phyloP scores from a whole-genome alignment of 352 stramenopile genomes.

The Pythium apleroticum region DNA sequence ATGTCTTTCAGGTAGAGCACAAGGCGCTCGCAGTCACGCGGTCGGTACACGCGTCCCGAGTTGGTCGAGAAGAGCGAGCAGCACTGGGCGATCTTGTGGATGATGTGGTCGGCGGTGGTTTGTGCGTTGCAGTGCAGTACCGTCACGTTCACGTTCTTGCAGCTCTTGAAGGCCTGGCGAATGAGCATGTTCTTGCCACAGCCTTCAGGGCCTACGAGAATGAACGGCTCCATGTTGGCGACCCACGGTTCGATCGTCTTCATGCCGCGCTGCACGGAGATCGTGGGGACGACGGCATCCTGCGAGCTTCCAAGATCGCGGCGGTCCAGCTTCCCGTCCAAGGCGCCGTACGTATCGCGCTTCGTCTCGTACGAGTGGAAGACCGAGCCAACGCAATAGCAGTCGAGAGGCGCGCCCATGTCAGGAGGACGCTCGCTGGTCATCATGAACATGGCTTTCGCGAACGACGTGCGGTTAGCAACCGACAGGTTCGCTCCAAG shows the following conservation, averaged over 20 bases:
- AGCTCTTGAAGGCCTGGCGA: constrained; percentile 83
- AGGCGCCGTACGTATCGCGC: constrained; percentile 68
- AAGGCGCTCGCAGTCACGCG: constrained; percentile 89
- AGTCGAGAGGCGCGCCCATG: constrained; percentile 85
- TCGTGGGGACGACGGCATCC: constrained; percentile 69
- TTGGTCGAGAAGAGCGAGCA: constrained; percentile 93
- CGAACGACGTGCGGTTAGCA: constrained; percentile 72
- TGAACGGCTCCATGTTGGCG: constrained; percentile 92
- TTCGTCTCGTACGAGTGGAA: constrained; percentile 83
- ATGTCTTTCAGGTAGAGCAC: constrained; percentile 97
- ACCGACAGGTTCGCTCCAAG: constrained; percentile 91
- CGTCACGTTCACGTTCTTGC: constrained; percentile 73
- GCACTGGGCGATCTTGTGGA: constrained; percentile 93
- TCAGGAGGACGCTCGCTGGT: constrained; percentile 89
- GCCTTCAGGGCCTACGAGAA: constrained; percentile 93
- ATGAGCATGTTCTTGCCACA: constrained; percentile 96
- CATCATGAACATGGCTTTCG: constrained; percentile 92
- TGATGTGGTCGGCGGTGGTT: constrained; percentile 93
- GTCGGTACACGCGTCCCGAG: constrained; percentile 91
- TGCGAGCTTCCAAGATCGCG: constrained; percentile 40
- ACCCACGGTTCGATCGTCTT: constrained; percentile 92
- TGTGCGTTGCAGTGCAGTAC: constrained; percentile 95
- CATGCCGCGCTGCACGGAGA: constrained; percentile 85
- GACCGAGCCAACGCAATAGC: constrained; percentile 70
- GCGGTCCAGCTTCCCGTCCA: constrained; percentile 65